phyloP scores from a whole-genome alignment of 2,329 filamentous ascomycete genomes.

The Arthrocladium fulminans region DNA sequence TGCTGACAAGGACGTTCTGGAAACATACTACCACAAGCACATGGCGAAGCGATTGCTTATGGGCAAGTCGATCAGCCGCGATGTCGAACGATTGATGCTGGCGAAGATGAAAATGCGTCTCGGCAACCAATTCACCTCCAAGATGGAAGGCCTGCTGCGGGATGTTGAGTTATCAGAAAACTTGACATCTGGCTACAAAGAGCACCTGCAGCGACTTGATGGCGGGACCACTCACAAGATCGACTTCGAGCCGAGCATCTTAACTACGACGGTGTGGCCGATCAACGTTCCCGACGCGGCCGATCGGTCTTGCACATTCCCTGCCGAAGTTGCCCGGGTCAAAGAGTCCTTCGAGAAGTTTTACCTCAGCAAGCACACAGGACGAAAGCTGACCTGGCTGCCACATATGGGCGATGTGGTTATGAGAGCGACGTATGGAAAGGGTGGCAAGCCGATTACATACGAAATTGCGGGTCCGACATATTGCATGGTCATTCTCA shows the following conservation, averaged over 20 bases:
- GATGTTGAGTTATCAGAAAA: conserved; percentile 86
- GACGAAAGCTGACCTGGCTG: conserved; percentile 79
- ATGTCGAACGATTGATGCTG: conserved; percentile 92
- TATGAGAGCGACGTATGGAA: conserved; percentile 69
- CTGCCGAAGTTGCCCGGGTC: conserved; percentile 61
- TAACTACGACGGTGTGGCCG: conserved; percentile 94
- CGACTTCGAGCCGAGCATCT: conserved; percentile 73
- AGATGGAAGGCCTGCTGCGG: conserved; percentile 96
- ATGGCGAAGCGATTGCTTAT: conserved; percentile 78
- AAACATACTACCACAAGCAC: conserved; percentile 97
- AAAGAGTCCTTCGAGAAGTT: conserved; percentile 81
- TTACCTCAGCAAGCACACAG: conserved; percentile 79
- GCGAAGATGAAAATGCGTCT: conserved; percentile 94
- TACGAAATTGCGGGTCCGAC: conserved; percentile 92
- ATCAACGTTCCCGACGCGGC: conserved; percentile 47
- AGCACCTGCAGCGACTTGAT: conserved; percentile 54
- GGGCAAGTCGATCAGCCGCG: conserved; percentile 80
- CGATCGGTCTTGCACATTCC: conserved; percentile 58
- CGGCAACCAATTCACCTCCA: conserved; percentile 84
- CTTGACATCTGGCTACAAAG: conserved; percentile 66
- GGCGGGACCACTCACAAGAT: conserved; percentile 53
- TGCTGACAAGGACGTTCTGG: conserved; percentile 86
- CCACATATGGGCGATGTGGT: conserved; percentile 73
- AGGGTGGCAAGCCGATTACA: conserved; percentile 61
- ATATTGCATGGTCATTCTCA: conserved; percentile 79